These are phyloP conservation scores for Clathrus columnatus DNA, from an alignment of 768 basidiomycete genomes.

Conservation along the genomic window DNA sequence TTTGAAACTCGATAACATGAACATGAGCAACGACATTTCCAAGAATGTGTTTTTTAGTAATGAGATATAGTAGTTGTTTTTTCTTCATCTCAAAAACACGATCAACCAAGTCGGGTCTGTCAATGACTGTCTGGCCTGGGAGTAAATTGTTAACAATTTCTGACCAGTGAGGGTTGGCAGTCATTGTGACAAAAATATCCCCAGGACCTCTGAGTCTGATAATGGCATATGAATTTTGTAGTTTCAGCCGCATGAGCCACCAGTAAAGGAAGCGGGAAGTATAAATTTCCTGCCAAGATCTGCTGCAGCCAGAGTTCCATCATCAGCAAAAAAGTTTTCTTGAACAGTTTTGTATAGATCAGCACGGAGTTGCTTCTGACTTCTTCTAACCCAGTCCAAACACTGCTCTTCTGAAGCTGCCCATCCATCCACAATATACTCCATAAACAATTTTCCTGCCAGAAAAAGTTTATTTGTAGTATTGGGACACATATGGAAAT, in stretches of 20 bases:
- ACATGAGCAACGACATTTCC: no score
- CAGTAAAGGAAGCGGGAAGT: slow-evolving; percentile 35
- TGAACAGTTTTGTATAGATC: slow-evolving; percentile 26
- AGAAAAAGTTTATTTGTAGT: slow-evolving; percentile 25
- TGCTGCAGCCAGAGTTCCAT: slow-evolving; percentile 21
- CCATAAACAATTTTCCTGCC: slow-evolving; percentile 34
- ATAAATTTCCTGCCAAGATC: slow-evolving; percentile 29
- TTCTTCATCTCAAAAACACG: slow-evolving; percentile 39
- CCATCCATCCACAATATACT: slow-evolving; percentile 38
- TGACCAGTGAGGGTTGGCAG: slow-evolving; percentile 41
- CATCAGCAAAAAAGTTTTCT: slow-evolving; percentile 21
- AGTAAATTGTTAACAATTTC: slow-evolving; percentile 33
- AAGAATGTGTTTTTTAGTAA: no score
- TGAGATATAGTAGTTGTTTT: no score
- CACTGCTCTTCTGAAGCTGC: slow-evolving; percentile 34
- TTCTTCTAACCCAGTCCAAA: slow-evolving; percentile 25
- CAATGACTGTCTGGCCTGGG: slow-evolving; percentile 29
- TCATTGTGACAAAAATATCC: slow-evolving; percentile 44
- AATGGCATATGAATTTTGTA: slow-evolving; percentile 40
- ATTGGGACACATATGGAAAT: slow-evolving; percentile 20
- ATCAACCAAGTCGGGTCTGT: slow-evolving; percentile 40
- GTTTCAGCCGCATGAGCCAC: slow-evolving; percentile 31
- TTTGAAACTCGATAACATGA: no score
- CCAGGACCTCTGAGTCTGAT: slow-evolving; percentile 24
- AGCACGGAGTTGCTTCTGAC: slow-evolving; percentile 30